phyloP scores from a whole-genome alignment of 768 basidiomycete species.

The Tulasnella sp. region DNA sequence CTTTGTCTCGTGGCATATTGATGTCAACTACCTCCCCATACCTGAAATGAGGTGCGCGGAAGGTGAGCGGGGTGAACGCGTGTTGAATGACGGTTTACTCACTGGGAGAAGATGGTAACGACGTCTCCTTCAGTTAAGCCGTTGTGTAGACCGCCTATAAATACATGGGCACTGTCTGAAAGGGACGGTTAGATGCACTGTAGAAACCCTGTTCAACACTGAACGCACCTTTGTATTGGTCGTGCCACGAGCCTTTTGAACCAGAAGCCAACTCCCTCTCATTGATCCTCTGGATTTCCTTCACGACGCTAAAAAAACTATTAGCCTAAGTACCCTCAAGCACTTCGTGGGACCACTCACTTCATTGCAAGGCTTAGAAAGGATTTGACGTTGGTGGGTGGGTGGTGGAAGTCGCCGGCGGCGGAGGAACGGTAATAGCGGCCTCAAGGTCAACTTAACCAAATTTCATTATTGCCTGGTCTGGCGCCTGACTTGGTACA shows the following conservation, averaged over 20 bases:
- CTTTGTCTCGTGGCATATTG: slow-evolving; percentile 89
- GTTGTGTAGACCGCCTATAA: slow-evolving; percentile 77
- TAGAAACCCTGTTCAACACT: not conserved
- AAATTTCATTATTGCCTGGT: not conserved
- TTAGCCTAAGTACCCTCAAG: not conserved
- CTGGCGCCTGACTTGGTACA: not conserved
- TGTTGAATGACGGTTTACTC: slow-evolving; percentile 31
- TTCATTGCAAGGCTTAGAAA: not conserved
- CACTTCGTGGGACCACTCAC: not conserved
- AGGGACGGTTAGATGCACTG: slow-evolving; percentile 16
- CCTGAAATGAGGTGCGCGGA: slow-evolving; percentile 37
- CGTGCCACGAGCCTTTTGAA: slow-evolving; percentile 71
- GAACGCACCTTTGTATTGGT: slow-evolving; percentile 73
- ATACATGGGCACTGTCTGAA: slow-evolving; percentile 89
- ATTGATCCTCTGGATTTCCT: slow-evolving; percentile 91
- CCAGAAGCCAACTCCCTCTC: slow-evolving; percentile 80
- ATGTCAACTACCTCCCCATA: slow-evolving; percentile 96
- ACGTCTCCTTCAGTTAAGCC: slow-evolving; percentile 97
- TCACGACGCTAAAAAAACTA: slow-evolving; percentile 59
- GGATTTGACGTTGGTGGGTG: not conserved
- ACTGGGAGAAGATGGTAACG: slow-evolving; percentile 97
- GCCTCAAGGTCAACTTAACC: not conserved
- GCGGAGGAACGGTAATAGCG: not conserved
- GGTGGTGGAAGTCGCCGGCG: not conserved
- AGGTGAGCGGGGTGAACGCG: slow-evolving; percentile 10